A percentile compares a stretch with the other conserved stretches of the same genome.
These are phyloP conservation scores for Orbilia quercus DNA, from an alignment of 2,329 filamentous ascomycete genomes.

Conservation along the genomic window DNA sequence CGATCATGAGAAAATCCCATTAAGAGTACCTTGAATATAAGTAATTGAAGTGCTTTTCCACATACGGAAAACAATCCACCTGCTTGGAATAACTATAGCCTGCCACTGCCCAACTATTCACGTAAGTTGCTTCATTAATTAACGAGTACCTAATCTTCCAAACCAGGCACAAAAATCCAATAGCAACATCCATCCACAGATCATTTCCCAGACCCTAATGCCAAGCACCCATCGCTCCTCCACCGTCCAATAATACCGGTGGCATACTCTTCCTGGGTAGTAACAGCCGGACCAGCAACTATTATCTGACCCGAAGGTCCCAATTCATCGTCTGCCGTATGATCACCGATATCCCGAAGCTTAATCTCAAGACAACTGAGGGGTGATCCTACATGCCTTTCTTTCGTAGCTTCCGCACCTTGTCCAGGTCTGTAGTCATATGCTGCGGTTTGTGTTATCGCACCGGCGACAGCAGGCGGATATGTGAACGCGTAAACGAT, in stretches of 20 bases:
- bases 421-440: slow-evolving; percentile 87
- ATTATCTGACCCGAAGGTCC: slow-evolving; percentile 59
- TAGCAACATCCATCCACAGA: too few relatives aligned
- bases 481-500: slow-evolving; percentile 87
- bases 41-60: too few relatives aligned
- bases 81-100: too few relatives aligned
- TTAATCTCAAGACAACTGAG: slow-evolving; percentile 71
- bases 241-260: slow-evolving; percentile 51
- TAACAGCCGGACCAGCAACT: slow-evolving; percentile 58
- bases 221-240: slow-evolving; percentile 50
- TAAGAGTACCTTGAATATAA: too few relatives aligned
- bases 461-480: slow-evolving; percentile 80
- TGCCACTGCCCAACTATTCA: too few relatives aligned
- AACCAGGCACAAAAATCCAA: too few relatives aligned
- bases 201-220: slow-evolving; percentile 21
- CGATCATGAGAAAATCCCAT: too few relatives aligned
- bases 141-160: too few relatives aligned
- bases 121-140: too few relatives aligned
- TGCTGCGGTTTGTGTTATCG: slow-evolving; percentile 84
- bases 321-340: slow-evolving; percentile 66
- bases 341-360: slow-evolving; percentile 71
- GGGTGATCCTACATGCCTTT: slow-evolving; percentile 38
- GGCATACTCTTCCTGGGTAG: slow-evolving; percentile 33
- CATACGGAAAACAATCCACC: too few relatives aligned
- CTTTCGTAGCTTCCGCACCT: slow-evolving; percentile 75